Percentiles rank a stretch among this genome's conserved stretches.
Evolutionary conservation across 2,329 filamentous ascomycete species (phyloP).

Genomic region (Onygena corvina): DNA sequence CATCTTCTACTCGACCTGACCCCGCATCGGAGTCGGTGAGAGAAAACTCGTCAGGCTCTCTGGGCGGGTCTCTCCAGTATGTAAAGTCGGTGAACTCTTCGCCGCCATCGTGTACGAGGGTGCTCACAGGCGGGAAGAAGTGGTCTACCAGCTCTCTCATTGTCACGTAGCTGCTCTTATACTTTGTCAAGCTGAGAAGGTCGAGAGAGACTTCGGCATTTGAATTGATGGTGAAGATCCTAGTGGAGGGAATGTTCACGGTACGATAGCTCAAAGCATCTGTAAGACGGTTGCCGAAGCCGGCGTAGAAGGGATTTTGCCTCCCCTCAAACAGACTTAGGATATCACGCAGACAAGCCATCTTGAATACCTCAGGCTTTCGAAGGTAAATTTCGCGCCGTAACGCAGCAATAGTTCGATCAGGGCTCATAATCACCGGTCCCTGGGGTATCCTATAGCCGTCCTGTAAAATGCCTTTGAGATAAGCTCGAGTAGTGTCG

Average conservation of each 20-base stretch:
- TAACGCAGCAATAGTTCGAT: constrained; percentile 85
- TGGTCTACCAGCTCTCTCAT: constrained; percentile 97
- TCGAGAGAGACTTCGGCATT: constrained; percentile 92
- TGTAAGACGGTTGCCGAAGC: constrained; percentile 91
- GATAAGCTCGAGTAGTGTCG: constrained; percentile 77
- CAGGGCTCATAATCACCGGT: constrained; percentile 87
- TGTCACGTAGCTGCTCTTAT: constrained; percentile 92
- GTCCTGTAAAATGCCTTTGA: constrained; percentile 81
- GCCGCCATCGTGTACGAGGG: constrained; percentile 75
- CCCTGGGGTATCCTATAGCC: constrained; percentile 75
- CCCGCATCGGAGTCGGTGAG: constrained; percentile 55
- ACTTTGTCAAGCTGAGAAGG: constrained; percentile 77
- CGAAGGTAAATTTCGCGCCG: constrained; percentile 86
- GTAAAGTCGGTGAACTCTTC: constrained; percentile 96
- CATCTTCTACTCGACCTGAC: constrained; percentile 36
- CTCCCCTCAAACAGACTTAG: constrained; percentile 70
- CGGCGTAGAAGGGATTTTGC: constrained; percentile 82
- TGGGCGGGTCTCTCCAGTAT: constrained; percentile 79
- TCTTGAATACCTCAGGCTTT: constrained; percentile 98
- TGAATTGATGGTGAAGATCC: constrained; percentile 98
- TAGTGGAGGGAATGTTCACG: constrained; percentile 83
- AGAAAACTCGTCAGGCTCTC: constrained; percentile 79
- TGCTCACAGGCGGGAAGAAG: constrained; percentile 86
- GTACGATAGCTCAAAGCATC: constrained; percentile 93
- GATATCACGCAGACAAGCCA: constrained; percentile 94